phyloP scores from a whole-genome alignment of 2,329 filamentous ascomycete genomes.

The Colletotrichum liriopes region DNA sequence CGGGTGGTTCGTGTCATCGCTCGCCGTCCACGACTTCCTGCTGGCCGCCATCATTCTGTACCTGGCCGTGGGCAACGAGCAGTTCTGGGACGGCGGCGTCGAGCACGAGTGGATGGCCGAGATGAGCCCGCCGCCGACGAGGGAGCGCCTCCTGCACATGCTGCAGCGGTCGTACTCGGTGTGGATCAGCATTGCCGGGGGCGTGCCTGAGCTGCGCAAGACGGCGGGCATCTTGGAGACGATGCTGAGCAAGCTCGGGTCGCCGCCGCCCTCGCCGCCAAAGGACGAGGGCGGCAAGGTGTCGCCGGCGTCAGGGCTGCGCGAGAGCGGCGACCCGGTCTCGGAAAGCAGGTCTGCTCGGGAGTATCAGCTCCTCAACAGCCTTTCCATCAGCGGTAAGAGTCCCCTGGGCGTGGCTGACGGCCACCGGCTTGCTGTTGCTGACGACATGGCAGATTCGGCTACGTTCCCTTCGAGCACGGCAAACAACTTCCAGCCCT shows the following conservation, averaged over 20 bases:
- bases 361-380: constrained; percentile 45
- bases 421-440: background rate
- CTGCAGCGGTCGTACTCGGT: constrained; percentile 61
- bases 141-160: constrained; percentile 56
- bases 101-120: constrained; percentile 54
- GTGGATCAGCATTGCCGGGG: constrained; percentile 59
- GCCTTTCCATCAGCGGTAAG: constrained; percentile 38
- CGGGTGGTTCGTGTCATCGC: constrained; percentile 71
- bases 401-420: background rate
- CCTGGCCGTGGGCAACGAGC: constrained; percentile 63
- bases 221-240: constrained; percentile 62
- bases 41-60: constrained; percentile 75
- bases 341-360: constrained; percentile 44
- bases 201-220: constrained; percentile 60
- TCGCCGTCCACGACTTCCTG: constrained; percentile 74
- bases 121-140: constrained; percentile 52
- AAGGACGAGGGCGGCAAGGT: constrained; percentile 21
- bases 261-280: constrained; percentile 46
- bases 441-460: constrained; percentile 21
- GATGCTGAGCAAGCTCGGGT: constrained; percentile 62
- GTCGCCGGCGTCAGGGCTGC: constrained; percentile 39
- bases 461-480: constrained; percentile 1
- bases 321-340: constrained; percentile 34
- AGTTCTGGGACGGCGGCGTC: constrained; percentile 55
- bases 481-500: constrained; percentile 30